Percentiles rank a stretch among this genome's conserved stretches.
phyloP scores from a whole-genome alignment of 2,329 filamentous ascomycete species.

The Alternaria alternata region DNA sequence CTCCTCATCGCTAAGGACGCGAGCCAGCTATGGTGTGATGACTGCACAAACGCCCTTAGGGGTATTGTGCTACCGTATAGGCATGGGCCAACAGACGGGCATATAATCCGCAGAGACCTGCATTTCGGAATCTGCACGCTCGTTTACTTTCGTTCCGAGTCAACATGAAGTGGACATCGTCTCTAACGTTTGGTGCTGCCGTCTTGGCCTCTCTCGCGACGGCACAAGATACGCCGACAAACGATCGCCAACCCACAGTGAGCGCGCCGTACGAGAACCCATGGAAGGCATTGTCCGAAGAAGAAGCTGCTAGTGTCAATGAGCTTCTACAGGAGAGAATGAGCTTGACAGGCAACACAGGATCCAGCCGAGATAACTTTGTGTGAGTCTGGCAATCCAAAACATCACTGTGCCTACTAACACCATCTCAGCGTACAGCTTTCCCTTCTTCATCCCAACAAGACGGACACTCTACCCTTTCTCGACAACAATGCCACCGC shows the following conservation, averaged over 20 bases:
- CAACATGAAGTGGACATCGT: constrained; percentile 10
- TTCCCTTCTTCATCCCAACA: constrained; percentile 29
- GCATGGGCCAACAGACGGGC: not conserved
- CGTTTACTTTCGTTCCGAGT: not conserved
- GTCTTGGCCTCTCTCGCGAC: constrained; percentile 6
- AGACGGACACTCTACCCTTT: constrained; percentile 28
- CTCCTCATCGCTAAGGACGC: not conserved
- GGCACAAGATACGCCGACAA: constrained; percentile 10
- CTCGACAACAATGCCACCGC: constrained; percentile 18
- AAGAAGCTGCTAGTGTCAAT: constrained; percentile 20
- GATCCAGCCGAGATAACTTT: constrained; percentile 22
- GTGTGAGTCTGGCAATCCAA: constrained; percentile 11
- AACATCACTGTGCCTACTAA: constrained; percentile 2
- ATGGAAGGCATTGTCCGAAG: constrained; percentile 21
- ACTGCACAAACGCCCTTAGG: not conserved
- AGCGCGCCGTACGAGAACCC: constrained; percentile 20
- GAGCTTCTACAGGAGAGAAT: constrained; percentile 15
- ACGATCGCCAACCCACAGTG: constrained; percentile 14
- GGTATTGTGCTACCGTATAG: not conserved
- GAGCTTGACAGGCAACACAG: constrained; percentile 17
- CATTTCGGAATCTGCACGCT: not conserved
- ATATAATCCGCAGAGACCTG: constrained; percentile 8
- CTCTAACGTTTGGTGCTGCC: constrained; percentile 7
- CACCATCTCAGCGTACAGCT: constrained; percentile 13
- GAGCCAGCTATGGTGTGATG: not conserved